Percentiles rank a stretch among this genome's conserved stretches.
Evolutionary conservation across 1,284 basidiomycete genomes (phyloP).

Genomic region (Sporisorium sorghi): DNA sequence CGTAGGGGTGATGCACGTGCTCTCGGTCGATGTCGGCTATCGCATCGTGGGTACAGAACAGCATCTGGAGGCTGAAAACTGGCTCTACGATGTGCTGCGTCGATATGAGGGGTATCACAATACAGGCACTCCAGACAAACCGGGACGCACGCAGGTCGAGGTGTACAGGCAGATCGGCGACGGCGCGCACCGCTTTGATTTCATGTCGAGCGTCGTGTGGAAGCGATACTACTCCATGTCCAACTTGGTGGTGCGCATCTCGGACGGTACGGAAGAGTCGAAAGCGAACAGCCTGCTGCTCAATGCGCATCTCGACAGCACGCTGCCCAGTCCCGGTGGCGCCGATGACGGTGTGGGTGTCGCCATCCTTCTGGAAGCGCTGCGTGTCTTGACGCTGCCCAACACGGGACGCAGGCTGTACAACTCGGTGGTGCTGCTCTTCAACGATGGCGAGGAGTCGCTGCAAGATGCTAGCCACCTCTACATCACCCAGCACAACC

Average conservation of each 20-base stretch:
- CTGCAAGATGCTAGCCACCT: constrained; percentile 88
- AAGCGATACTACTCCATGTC: constrained; percentile 88
- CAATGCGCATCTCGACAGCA: constrained; percentile 87
- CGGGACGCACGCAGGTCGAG: constrained; percentile 63
- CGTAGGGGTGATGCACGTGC: constrained; percentile 61
- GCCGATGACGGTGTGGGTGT: constrained; percentile 81
- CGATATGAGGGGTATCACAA: constrained; percentile 71
- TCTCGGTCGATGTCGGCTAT: constrained; percentile 83
- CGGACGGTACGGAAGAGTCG: constrained; percentile 77
- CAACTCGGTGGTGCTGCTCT: constrained; percentile 87
- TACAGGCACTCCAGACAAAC: constrained; percentile 37
- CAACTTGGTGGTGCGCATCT: constrained; percentile 89
- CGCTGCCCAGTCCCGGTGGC: constrained; percentile 72
- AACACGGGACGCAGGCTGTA: constrained; percentile 80
- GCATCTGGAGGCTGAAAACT: constrained; percentile 85
- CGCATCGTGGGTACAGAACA: constrained; percentile 90
- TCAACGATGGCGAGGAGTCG: constrained; percentile 92
- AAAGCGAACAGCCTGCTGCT: constrained; percentile 75
- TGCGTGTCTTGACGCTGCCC: constrained; percentile 77
- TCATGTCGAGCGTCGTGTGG: constrained; percentile 77
- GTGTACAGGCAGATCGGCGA: constrained; percentile 67
- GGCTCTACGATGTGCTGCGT: constrained; percentile 79
- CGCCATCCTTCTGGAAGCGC: constrained; percentile 86
- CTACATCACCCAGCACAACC: constrained; percentile 66
- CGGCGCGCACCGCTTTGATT: constrained; percentile 67